These are phyloP conservation scores for Sugiyamaella chiloensis DNA, from an alignment of 805 yeast species.

Conservation along the genomic window DNA sequence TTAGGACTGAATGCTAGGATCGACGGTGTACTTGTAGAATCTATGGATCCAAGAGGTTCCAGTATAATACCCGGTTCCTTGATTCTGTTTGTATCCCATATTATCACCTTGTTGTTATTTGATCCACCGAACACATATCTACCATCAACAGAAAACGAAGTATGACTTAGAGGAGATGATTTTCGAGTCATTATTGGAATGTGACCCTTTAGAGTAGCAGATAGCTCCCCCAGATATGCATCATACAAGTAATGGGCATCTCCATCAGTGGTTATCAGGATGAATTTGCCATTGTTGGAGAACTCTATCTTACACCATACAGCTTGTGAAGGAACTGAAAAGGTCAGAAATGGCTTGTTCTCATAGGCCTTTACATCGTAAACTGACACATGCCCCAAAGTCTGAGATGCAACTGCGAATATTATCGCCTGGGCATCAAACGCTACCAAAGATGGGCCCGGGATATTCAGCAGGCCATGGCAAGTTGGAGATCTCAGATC, in stretches of 20 bases:
- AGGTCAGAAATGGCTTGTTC: conserved; percentile 52
- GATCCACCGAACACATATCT: conserved; percentile 58
- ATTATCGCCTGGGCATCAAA: conserved; percentile 84
- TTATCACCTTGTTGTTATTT: conserved; percentile 48
- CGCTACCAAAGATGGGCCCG: conserved; percentile 57
- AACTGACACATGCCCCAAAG: conserved; percentile 46
- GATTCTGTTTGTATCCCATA: conserved; percentile 46
- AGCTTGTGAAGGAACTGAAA: conserved; percentile 27
- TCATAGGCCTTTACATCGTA: conserved; percentile 61
- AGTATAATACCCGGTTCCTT: conserved; percentile 17
- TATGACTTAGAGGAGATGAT: conserved; percentile 51
- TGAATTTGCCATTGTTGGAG: conserved; percentile 67
- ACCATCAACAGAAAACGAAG: conserved; percentile 67
- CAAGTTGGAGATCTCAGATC: conserved; percentile 54
- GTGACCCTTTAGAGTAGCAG: conserved; percentile 49
- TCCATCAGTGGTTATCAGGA: conserved; percentile 57
- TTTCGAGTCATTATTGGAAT: conserved; percentile 41
- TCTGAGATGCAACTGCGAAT: conserved; percentile 61
- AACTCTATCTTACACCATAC: conserved; percentile 69
- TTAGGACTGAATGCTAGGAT: conserved; percentile 60
- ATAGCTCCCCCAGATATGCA: conserved; percentile 59
- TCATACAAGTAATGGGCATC: conserved; percentile 63
- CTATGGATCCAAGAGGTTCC: conserved; percentile 26
- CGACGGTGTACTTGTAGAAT: conserved; percentile 38
- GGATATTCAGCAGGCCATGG: conserved; percentile 53